Percentiles rank a stretch among this genome's conserved stretches.
phyloP scores from a whole-genome alignment of 805 yeast species.

The Wickerhamiella alocasiicola region DNA sequence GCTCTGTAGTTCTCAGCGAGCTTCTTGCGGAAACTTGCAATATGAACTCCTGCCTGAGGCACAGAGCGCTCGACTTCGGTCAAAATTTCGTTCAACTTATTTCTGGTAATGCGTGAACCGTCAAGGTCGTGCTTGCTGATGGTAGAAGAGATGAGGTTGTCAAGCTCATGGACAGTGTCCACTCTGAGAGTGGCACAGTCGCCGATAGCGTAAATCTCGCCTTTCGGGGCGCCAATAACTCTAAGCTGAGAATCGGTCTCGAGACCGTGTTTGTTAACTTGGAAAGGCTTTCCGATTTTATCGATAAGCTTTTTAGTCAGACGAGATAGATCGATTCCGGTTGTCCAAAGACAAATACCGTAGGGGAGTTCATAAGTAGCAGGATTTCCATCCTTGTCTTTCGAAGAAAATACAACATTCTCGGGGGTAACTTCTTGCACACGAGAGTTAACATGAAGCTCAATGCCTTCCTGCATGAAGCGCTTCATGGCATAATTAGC shows the following conservation, averaged over 20 bases:
- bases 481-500: constrained; percentile 53
- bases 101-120: constrained; percentile 18
- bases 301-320: constrained; percentile 44
- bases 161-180: constrained; percentile 43
- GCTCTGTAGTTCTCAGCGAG: constrained; percentile 16
- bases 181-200: constrained; percentile 59
- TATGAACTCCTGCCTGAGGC: constrained; percentile 21
- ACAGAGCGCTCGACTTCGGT: constrained; percentile 16
- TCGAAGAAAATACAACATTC: constrained; percentile 46
- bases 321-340: constrained; percentile 60
- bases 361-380: constrained; percentile 41
- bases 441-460: constrained; percentile 50
- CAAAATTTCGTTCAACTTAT: constrained; percentile 14
- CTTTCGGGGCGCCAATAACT: constrained; percentile 53
- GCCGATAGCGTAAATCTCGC: constrained; percentile 61
- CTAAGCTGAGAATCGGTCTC: constrained; percentile 65
- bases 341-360: constrained; percentile 64
- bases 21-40: constrained; percentile 18
- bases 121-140: constrained; percentile 32
- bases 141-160: constrained; percentile 35
- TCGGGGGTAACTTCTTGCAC: constrained; percentile 46
- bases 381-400: constrained; percentile 30
- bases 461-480: constrained; percentile 50
- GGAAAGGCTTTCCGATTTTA: constrained; percentile 33
- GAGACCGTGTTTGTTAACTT: constrained; percentile 54